Evolutionary conservation across 129 eudicot genomes (phyloP).

Genomic region (Deinandra increscens): DNA sequence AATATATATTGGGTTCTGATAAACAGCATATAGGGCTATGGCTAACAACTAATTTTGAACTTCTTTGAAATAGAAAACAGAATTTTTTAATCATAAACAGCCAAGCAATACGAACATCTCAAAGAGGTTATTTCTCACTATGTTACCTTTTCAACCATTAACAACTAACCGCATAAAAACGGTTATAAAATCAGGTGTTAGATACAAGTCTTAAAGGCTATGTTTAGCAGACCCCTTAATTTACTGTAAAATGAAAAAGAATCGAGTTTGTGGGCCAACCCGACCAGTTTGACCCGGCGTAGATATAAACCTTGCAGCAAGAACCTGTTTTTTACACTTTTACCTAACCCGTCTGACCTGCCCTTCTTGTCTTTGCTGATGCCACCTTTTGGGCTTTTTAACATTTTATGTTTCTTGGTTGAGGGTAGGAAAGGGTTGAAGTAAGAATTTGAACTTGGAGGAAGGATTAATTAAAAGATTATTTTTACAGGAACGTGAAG

Average conservation of each 20-base stretch:
- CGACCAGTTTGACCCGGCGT: background rate
- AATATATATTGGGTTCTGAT: background rate
- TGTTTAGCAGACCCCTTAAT: background rate
- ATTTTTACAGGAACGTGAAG: constrained; percentile 61
- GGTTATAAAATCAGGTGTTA: background rate
- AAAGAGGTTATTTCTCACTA: background rate
- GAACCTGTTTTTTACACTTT: background rate
- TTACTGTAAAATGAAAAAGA: background rate
- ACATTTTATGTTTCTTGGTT: background rate
- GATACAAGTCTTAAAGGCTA: background rate
- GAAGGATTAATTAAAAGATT: background rate
- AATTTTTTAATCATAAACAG: background rate
- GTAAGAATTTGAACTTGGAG: background rate
- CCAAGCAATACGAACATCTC: background rate
- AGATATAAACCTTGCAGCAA: no score
- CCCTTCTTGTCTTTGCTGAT: background rate
- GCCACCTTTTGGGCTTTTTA: background rate
- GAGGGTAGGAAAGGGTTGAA: background rate
- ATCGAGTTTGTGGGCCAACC: background rate
- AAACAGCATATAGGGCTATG: background rate
- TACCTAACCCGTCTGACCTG: background rate
- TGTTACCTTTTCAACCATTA: background rate
- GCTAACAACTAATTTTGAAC: background rate
- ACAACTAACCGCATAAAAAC: background rate
- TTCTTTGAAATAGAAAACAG: background rate